Conservation (phyloP, 352 stramenopile genomes). For the Pythium phragmitis region DNA sequence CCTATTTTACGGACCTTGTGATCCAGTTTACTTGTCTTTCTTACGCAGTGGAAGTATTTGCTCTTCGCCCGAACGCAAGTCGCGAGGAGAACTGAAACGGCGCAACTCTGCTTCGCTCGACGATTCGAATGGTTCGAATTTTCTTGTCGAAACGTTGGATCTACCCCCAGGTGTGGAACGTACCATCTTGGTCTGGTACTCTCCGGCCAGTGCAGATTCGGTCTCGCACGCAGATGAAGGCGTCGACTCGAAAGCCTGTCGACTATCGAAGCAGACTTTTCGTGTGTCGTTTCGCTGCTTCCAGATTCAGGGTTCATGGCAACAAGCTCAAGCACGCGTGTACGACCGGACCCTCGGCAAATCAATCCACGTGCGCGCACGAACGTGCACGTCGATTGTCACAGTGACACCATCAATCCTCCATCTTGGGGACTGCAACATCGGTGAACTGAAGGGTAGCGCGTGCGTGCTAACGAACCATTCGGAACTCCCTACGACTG, state of each 20-base stretch:
- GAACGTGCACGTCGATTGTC: slow-evolving; percentile 87
- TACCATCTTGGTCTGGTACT: slow-evolving; percentile 90
- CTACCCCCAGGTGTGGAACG: slow-evolving; percentile 82
- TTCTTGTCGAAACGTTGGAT: slow-evolving; percentile 86
- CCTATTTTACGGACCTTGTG: background rate
- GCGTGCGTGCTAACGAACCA: slow-evolving; percentile 89
- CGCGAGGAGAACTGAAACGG: slow-evolving; percentile 46
- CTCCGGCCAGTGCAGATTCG: slow-evolving; percentile 34
- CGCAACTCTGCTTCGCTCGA: slow-evolving; percentile 44
- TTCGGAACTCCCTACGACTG: slow-evolving; percentile 82
- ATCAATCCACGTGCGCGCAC: slow-evolving; percentile 80
- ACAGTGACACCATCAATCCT: slow-evolving; percentile 84
- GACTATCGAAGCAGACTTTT: slow-evolving; percentile 86
- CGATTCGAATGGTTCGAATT: slow-evolving; percentile 77
- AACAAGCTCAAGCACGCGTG: slow-evolving; percentile 81
- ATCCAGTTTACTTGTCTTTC: background rate
- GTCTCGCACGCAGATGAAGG: slow-evolving; percentile 42
- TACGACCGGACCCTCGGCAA: slow-evolving; percentile 86
- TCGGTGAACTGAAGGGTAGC: slow-evolving; percentile 86
- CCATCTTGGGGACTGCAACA: slow-evolving; percentile 88
- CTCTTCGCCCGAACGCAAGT: slow-evolving; percentile 73
- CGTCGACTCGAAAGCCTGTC: slow-evolving; percentile 77
- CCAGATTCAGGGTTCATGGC: slow-evolving; percentile 82
- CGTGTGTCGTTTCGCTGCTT: slow-evolving; percentile 87
- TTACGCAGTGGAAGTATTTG: slow-evolving; percentile 50